Evolutionary conservation across 2,329 filamentous ascomycete species (phyloP).

Genomic region (Monilinia laxa): DNA sequence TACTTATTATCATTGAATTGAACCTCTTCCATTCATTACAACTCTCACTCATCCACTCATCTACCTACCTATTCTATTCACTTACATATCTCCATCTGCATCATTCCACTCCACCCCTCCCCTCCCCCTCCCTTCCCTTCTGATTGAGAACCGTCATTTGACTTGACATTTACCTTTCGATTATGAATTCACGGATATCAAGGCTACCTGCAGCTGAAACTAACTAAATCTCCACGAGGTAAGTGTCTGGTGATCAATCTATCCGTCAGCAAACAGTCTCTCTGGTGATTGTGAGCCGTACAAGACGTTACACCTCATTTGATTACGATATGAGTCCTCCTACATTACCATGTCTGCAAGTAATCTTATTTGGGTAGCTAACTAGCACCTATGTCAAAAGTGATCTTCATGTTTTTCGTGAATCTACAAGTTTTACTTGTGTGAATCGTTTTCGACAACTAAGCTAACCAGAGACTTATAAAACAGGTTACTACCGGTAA

Average conservation of each 20-base stretch:
- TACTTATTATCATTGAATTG: background rate
- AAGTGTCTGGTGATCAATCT: slow-evolving; percentile 24
- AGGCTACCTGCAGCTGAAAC: slow-evolving; percentile 20
- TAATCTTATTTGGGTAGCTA: background rate
- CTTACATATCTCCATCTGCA: background rate
- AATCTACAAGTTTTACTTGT: slow-evolving; percentile 2
- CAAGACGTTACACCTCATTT: slow-evolving; percentile 21
- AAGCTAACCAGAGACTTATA: background rate
- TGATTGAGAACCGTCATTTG: background rate
- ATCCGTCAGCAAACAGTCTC: slow-evolving; percentile 19
- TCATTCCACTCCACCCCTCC: no score
- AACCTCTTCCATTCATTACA: background rate
- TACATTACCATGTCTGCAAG: background rate
- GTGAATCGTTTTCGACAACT: background rate
- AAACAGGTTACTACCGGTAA: background rate
- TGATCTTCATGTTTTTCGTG: background rate
- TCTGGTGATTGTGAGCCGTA: slow-evolving; percentile 16
- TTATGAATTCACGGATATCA: slow-evolving; percentile 5
- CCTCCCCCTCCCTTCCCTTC: background rate
- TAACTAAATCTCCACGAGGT: slow-evolving; percentile 17
- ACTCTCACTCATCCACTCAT: background rate
- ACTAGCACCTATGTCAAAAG: background rate
- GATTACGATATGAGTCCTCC: background rate
- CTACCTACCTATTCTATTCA: background rate
- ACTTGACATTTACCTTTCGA: background rate